Conservation (phyloP, 140 eudicot species). For the Stevia rebaudiana region DNA sequence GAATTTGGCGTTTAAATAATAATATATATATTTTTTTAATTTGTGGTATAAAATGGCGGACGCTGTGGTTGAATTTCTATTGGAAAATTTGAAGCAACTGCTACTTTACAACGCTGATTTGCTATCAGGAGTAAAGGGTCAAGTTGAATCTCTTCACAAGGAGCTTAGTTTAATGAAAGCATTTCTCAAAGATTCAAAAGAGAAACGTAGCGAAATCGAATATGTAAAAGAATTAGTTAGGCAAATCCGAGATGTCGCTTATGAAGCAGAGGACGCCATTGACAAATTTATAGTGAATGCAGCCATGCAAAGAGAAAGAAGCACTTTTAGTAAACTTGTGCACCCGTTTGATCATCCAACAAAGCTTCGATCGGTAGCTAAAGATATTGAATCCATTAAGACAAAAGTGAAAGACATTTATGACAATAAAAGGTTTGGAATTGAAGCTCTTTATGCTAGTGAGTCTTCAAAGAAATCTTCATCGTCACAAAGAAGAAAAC, state of each 20-base stretch:
- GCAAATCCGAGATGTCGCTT: conserved; percentile 57
- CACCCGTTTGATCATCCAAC: conserved; percentile 29
- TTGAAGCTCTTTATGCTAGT: conserved; percentile 34
- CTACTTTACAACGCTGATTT: conserved; percentile 46
- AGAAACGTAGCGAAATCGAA: conserved; percentile 37
- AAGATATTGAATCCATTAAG: conserved; percentile 41
- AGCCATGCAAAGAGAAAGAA: conserved; percentile 39
- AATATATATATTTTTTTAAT: background rate
- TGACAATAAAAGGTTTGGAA: conserved; percentile 46
- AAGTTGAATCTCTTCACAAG: conserved; percentile 39
- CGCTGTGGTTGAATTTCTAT: conserved; percentile 50
- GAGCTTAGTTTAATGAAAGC: conserved; percentile 59
- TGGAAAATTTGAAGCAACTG: conserved; percentile 55
- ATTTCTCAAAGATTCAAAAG: conserved; percentile 50
- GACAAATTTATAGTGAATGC: conserved; percentile 46
- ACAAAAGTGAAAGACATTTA: conserved; percentile 49
- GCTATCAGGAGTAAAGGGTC: conserved; percentile 40
- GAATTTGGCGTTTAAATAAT: background rate
- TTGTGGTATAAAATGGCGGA: conserved; percentile 41
- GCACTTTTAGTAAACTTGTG: conserved; percentile 16
- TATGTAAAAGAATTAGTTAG: conserved; percentile 44
- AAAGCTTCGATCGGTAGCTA: conserved; percentile 40
- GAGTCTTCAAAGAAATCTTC: conserved; percentile 31
- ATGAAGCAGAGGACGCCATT: conserved; percentile 62
- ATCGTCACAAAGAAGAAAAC: conserved; percentile 28